phyloP scores from a whole-genome alignment of 1,284 basidiomycete genomes.

The Cystobasidium pallidum region DNA sequence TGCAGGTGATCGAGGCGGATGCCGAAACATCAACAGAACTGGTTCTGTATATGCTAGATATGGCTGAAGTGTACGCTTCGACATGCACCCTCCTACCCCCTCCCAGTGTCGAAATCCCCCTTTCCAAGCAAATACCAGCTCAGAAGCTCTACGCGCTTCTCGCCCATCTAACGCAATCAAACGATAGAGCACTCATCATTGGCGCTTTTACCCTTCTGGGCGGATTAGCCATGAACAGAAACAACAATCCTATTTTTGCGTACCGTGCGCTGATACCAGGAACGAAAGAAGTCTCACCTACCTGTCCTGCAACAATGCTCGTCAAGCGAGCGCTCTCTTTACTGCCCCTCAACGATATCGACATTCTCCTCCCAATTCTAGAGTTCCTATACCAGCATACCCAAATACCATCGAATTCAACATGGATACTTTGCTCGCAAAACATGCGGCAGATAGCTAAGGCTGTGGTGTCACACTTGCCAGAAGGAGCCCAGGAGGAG shows the following conservation, averaged over 20 bases:
- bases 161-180: constrained; percentile 63
- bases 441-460: constrained; percentile 69
- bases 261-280: neutral
- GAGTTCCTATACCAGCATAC: constrained; percentile 77
- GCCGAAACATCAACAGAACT: constrained; percentile 48
- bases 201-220: constrained; percentile 66
- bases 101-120: constrained; percentile 39
- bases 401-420: constrained; percentile 72
- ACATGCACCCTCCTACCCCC: constrained; percentile 20
- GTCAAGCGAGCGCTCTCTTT: constrained; percentile 62
- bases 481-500: constrained; percentile 70
- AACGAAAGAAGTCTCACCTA: constrained; percentile 61
- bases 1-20: constrained; percentile 57
- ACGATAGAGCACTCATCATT: constrained; percentile 73
- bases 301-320: constrained; percentile 60
- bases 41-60: constrained; percentile 51
- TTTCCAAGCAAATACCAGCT: constrained; percentile 38
- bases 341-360: constrained; percentile 71
- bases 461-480: constrained; percentile 67
- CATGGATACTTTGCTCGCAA: constrained; percentile 70
- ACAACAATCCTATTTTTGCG: constrained; percentile 59
- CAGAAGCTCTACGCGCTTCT: constrained; percentile 59
- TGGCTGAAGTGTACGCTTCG: constrained; percentile 50
- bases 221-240: constrained; percentile 63
- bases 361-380: constrained; percentile 68